Base-by-base conservation (phyloP, 2,329 filamentous ascomycete species). In the Cladosporium austrohemisphaericum region DNA sequence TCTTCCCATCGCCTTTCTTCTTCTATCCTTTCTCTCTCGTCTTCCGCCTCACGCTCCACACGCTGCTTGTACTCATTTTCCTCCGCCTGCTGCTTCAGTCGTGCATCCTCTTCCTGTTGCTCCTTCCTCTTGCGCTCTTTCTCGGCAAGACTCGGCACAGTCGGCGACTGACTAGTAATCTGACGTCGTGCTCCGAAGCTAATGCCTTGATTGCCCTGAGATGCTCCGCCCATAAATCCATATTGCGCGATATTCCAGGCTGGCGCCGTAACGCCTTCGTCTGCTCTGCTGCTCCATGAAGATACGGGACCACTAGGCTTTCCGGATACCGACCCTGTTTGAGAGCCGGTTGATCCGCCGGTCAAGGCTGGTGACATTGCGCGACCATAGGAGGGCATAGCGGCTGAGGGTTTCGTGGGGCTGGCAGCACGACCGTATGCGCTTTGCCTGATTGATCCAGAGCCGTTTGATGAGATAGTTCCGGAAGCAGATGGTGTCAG, bases 221-320 rank as follows among this genome's bases (percentile, higher is more conserved):
- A 96, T 20, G 93, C 93, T 41, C 93, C 93, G 51, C 93, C 93
- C 86, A 97, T 93, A 69, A 96, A 98, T 6, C 93, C 91, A 65
- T 98, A 98, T 66, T 98, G 93, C 50, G 91, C 86, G 59, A 97
- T 97, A 65, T 97, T 98, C 93, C 93, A 98, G 1, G 93, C 93
- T 0, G 93, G 93, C 20, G 84, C 78, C 1, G 91, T 96, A 36
- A 77, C 78, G 13, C 80, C 81, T 67, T 96, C 87, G 58, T 96
- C 88, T 49, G 80, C 79, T 67, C 80, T 88, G 66, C 83, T 94
- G 68, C 88, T 95, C 93, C 93, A 97, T 69, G 83, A 94, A 65
- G 87, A 95, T 54, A 92, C 81, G n/a, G 75, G 70, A 11, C 76
- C 73, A 4, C 72, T 68, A 31, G 74, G 72, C 50, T 66, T 73